Evolutionary conservation across 2,329 filamentous ascomycete species (phyloP).

Genomic region (Microcyclosporella mali): DNA sequence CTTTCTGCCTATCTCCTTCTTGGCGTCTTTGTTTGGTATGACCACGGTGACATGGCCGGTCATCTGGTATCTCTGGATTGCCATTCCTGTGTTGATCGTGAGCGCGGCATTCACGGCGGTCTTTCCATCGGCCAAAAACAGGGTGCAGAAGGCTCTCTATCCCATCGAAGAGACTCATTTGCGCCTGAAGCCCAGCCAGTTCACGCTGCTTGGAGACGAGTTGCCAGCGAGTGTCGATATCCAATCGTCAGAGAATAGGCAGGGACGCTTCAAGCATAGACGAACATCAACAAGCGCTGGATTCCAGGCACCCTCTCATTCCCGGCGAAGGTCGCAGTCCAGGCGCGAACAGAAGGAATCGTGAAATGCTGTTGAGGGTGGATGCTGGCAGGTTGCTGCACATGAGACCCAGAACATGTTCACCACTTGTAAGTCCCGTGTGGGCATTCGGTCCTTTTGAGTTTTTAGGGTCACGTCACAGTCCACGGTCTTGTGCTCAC

Average conservation of each 20-base stretch:
- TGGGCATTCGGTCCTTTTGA: not conserved
- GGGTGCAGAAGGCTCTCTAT: conserved; percentile 25
- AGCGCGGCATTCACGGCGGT: conserved; percentile 25
- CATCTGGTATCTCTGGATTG: conserved; percentile 31
- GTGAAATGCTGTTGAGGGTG: too few relatives aligned
- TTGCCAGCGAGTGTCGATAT: conserved; percentile 27
- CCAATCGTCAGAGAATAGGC: conserved; percentile 4
- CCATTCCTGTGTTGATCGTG: conserved; percentile 29
- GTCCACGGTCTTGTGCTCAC: not conserved
- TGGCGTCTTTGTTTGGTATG: conserved; percentile 33
- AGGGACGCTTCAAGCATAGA: conserved; percentile 11
- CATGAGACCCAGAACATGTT: not conserved
- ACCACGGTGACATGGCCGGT: conserved; percentile 29
- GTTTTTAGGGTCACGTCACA: not conserved
- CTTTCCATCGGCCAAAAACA: conserved; percentile 25
- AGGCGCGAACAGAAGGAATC: not conserved
- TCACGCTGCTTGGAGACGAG: conserved; percentile 33
- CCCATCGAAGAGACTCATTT: conserved; percentile 23
- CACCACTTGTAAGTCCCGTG: not conserved
- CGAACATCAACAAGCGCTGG: conserved; percentile 2
- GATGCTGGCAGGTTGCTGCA: not conserved
- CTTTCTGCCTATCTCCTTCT: conserved; percentile 32
- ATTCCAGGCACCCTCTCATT: not conserved
- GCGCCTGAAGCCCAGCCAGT: conserved; percentile 24
- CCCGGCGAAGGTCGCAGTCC: not conserved